These are phyloP conservation scores for Xerophyta viscosa DNA, from an alignment of 106 monocot genomes.

Conservation along the genomic window DNA sequence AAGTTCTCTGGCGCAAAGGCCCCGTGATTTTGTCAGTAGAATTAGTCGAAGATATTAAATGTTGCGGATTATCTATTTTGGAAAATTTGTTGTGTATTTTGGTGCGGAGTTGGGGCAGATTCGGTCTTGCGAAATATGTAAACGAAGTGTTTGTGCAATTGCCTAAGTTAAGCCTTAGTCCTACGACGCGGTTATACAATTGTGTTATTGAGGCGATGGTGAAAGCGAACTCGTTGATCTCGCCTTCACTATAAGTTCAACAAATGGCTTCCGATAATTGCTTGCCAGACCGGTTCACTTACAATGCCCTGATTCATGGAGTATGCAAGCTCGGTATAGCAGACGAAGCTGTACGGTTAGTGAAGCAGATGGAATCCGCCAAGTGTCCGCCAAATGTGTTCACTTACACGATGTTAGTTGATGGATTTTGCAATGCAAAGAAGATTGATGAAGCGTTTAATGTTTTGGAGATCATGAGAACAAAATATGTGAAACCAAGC, in stretches of 20 bases:
- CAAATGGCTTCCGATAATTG: slow-evolving; percentile 91
- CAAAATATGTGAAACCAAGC: slow-evolving; percentile 49
- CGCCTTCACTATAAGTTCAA: slow-evolving; percentile 80
- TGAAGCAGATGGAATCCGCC: slow-evolving; percentile 73
- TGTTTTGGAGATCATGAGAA: slow-evolving; percentile 55
- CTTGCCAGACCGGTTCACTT: slow-evolving; percentile 74
- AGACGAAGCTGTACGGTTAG: slow-evolving; percentile 59
- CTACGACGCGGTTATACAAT: slow-evolving; percentile 63
- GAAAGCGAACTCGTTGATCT: slow-evolving; percentile 65
- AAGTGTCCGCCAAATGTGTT: slow-evolving; percentile 57
- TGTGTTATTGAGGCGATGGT: slow-evolving; percentile 74
- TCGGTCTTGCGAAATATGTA: slow-evolving; percentile 77
- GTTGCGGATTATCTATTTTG: slow-evolving; percentile 34
- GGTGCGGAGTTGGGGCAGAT: slow-evolving; percentile 74
- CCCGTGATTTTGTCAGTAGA: slow-evolving; percentile 48
- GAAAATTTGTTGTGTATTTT: slow-evolving; percentile 59
- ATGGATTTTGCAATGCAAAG: slow-evolving; percentile 87
- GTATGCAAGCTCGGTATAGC: slow-evolving; percentile 78
- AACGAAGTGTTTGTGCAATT: slow-evolving; percentile 74
- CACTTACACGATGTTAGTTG: slow-evolving; percentile 81
- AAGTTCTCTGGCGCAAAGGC: slow-evolving; percentile 48
- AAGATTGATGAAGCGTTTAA: slow-evolving; percentile 49
- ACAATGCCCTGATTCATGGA: slow-evolving; percentile 80
- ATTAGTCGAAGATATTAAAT: slow-evolving; percentile 44
- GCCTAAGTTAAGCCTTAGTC: slow-evolving; percentile 41